A percentile compares a stretch with the other conserved stretches of the same genome.
phyloP scores from a whole-genome alignment of 2,329 filamentous ascomycete genomes.

The Seiridium unicorne region DNA sequence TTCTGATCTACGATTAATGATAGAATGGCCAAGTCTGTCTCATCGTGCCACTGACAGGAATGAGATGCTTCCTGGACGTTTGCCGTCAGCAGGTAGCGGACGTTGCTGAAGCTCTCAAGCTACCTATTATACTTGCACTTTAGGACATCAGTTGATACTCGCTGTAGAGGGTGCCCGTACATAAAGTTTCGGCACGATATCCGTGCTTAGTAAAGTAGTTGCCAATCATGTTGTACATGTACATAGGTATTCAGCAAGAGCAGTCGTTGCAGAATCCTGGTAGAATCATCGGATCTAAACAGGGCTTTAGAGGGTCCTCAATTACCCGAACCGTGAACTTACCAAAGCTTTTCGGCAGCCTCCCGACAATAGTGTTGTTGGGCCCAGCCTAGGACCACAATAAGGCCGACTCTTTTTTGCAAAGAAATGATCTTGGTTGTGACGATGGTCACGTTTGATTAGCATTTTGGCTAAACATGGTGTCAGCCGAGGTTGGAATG shows the following conservation, averaged over 20 bases:
- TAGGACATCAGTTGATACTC: background rate
- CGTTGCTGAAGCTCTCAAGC: too few species aligned
- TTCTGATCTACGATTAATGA: background rate
- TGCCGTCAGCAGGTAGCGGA: background rate
- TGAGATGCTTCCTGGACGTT: background rate
- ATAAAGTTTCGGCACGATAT: background rate
- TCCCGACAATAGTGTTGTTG: slow-evolving; percentile 7
- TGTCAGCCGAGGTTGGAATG: background rate
- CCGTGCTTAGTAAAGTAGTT: slow-evolving; percentile 1
- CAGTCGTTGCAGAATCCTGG: background rate
- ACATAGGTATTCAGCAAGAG: background rate
- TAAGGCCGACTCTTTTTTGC: background rate
- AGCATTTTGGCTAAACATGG: background rate
- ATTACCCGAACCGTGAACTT: slow-evolving; percentile 3
- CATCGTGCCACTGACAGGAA: background rate
- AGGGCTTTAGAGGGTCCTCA: background rate
- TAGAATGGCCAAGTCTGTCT: background rate
- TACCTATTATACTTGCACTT: background rate
- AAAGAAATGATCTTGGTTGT: background rate
- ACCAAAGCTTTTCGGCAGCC: slow-evolving; percentile 2
- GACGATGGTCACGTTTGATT: background rate
- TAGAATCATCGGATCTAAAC: background rate
- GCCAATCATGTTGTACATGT: background rate
- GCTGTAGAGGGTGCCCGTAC: background rate
- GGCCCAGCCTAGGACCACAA: slow-evolving; percentile 1